A percentile compares a stretch with the other conserved stretches of the same genome.
phyloP scores from a whole-genome alignment of 1,284 basidiomycete species.

The Microbotryomycetes sp. region DNA sequence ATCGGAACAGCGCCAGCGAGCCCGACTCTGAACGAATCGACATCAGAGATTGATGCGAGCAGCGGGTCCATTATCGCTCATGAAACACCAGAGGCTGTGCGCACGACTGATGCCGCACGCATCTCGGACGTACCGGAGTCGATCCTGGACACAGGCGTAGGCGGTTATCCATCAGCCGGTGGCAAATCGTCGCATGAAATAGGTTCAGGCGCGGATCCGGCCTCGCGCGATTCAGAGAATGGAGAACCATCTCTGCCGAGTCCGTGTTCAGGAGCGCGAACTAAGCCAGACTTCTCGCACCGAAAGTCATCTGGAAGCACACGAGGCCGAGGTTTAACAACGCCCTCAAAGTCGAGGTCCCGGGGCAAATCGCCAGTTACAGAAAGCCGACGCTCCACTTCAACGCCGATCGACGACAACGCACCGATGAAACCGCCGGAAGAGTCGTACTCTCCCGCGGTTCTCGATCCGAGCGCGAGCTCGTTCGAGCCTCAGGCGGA shows the following conservation, averaged over 20 bases:
- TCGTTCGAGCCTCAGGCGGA: neutral
- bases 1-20: too few species aligned
- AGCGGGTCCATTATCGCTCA: neutral
- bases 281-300: neutral
- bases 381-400: neutral
- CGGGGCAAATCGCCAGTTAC: neutral
- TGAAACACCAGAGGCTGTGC: neutral
- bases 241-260: neutral
- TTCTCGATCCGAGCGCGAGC: slow-evolving; percentile 15
- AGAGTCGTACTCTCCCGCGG: neutral
- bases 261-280: neutral
- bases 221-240: neutral
- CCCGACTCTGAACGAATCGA: too few species aligned
- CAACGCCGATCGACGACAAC: neutral
- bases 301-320: neutral
- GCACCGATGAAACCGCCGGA: neutral
- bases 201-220: neutral
- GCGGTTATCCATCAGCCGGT: too few species aligned
- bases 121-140: neutral
- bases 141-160: neutral
- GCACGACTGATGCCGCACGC: neutral
- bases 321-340: neutral
- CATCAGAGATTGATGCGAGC: neutral
- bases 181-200: too few species aligned
- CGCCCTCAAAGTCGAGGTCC: neutral